A percentile compares a stretch with the other conserved stretches of the same genome.
These are phyloP conservation scores for Chlorophyllum brunneum DNA, from an alignment of 768 basidiomycete species.

Conservation along the genomic window DNA sequence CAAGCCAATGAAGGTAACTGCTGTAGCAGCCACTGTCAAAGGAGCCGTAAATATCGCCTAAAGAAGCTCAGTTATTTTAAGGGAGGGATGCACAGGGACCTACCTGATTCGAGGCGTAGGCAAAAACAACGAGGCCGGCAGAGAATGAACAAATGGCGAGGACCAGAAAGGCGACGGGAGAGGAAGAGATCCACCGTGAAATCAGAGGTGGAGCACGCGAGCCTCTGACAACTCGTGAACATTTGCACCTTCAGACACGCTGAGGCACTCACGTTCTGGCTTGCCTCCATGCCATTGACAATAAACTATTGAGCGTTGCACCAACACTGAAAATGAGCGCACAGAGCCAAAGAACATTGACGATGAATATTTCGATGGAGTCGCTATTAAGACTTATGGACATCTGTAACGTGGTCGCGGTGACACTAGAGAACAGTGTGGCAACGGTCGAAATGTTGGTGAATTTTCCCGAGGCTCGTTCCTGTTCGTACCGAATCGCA, in stretches of 20 bases:
- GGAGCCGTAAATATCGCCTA: slow-evolving; percentile 3
- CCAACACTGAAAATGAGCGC: slow-evolving; percentile 7
- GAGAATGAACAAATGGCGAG: slow-evolving; percentile 4
- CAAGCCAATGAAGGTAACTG: background rate
- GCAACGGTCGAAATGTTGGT: slow-evolving; percentile 19
- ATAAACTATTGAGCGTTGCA: slow-evolving; percentile 3
- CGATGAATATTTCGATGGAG: background rate
- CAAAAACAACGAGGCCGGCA: slow-evolving; percentile 2
- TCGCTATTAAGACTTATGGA: slow-evolving; percentile 1
- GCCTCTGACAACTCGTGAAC: background rate
- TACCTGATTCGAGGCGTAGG: slow-evolving; percentile 2
- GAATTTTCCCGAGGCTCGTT: background rate
- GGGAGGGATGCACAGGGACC: background rate
- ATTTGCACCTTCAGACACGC: background rate
- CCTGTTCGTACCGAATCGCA: background rate
- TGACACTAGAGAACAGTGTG: slow-evolving; percentile 29
- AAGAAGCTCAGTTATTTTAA: background rate
- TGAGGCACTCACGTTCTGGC: background rate
- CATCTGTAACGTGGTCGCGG: slow-evolving; percentile 21
- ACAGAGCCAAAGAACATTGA: slow-evolving; percentile 6
- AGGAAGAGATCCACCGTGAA: background rate
- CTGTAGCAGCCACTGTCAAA: background rate
- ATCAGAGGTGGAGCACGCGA: background rate
- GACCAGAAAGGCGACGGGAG: background rate
- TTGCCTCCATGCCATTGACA: slow-evolving; percentile 2